Evolutionary conservation across 768 basidiomycete genomes (phyloP).

Genomic region (Boletus vermiculosoides): DNA sequence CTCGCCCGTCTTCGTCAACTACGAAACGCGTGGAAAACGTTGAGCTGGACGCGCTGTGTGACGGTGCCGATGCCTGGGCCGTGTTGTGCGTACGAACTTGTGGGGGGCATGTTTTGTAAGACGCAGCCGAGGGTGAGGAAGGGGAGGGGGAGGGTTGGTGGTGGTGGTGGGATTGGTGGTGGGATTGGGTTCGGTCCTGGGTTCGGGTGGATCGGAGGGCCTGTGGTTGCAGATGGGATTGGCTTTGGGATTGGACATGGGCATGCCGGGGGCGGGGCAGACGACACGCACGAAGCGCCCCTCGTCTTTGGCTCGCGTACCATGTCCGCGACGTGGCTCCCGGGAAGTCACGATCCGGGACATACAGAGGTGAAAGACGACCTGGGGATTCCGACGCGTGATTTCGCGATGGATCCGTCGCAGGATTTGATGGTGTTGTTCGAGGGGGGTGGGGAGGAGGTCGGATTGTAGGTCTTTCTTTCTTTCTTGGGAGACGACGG

Average conservation of each 20-base stretch:
- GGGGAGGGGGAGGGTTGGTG: not conserved
- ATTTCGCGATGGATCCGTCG: slow-evolving; percentile 65
- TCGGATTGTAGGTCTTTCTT: slow-evolving; percentile 12
- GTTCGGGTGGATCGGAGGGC: not conserved
- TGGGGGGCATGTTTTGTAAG: slow-evolving; percentile 57
- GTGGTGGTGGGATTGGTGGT: not conserved
- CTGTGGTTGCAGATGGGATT: not conserved
- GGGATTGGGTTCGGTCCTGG: not conserved
- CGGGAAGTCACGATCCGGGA: slow-evolving; percentile 1
- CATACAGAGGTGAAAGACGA: slow-evolving; percentile 31
- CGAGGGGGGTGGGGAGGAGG: slow-evolving; percentile 21
- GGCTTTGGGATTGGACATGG: not conserved
- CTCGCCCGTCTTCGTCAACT: slow-evolving; percentile 35
- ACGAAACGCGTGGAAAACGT: slow-evolving; percentile 36
- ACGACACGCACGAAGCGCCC: not conserved
- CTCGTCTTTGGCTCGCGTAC: slow-evolving; percentile 24
- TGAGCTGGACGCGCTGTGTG: slow-evolving; percentile 27
- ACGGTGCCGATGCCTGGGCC: slow-evolving; percentile 34
- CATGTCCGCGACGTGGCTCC: slow-evolving; percentile 24
- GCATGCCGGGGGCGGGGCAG: not conserved
- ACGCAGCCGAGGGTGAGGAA: slow-evolving; percentile 15
- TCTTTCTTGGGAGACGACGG: too few relatives aligned
- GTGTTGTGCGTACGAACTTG: slow-evolving; percentile 58
- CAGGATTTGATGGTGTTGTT: slow-evolving; percentile 57
- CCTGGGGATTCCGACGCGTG: slow-evolving; percentile 43